Evolutionary conservation across 2,329 filamentous ascomycete genomes (phyloP).

Genomic region (Talaromyces albobiverticillius): DNA sequence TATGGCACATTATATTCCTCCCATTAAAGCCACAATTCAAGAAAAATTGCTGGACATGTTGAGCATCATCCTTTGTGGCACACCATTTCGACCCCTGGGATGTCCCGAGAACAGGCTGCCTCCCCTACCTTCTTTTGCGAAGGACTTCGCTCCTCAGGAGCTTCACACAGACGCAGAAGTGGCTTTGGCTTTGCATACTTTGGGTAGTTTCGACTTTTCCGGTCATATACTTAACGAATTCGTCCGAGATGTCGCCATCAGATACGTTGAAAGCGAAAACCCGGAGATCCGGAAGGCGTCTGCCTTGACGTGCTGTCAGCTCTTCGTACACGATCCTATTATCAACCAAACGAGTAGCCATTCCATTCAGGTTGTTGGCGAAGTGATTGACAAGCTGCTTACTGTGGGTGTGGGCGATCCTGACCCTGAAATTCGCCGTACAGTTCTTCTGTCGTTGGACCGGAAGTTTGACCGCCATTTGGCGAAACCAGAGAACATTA

Average conservation of each 20-base stretch:
- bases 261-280: constrained; percentile 96
- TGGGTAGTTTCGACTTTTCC: constrained; percentile 96
- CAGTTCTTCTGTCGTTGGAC: constrained; percentile 84
- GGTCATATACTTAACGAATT: constrained; percentile 95
- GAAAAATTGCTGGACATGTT: constrained; percentile 92
- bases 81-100: constrained; percentile 87
- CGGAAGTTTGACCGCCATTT: constrained; percentile 92
- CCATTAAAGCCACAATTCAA: constrained; percentile 88
- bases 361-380: constrained; percentile 92
- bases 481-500: constrained; percentile 96
- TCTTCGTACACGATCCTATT: constrained; percentile 95
- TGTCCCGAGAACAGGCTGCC: constrained; percentile 84
- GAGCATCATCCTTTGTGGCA: constrained; percentile 86
- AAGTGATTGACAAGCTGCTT: constrained; percentile 94
- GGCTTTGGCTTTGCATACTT: constrained; percentile 85
- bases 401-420: constrained; percentile 93
- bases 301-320: constrained; percentile 93
- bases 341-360: constrained; percentile 97
- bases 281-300: constrained; percentile 90
- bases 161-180: constrained; percentile 83
- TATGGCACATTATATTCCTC: constrained; percentile 98
- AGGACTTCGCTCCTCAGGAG: constrained; percentile 81
- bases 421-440: constrained; percentile 82
- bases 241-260: constrained; percentile 94
- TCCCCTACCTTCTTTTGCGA: constrained; percentile 77